phyloP scores from a whole-genome alignment of 106 monocot species.

The Dendrobium huoshanense region DNA sequence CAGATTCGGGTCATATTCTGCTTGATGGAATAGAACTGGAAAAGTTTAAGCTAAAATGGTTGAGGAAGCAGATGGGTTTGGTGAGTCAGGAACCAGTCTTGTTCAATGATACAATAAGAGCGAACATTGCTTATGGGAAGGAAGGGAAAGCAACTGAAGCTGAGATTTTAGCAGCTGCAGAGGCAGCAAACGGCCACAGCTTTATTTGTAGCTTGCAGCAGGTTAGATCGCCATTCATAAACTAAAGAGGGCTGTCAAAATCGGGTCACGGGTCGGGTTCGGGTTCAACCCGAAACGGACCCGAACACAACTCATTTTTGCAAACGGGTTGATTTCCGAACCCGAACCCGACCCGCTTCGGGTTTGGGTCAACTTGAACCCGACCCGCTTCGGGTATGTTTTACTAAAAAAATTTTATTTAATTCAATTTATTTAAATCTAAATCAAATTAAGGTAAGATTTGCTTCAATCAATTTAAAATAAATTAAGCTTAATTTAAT shows the following conservation, averaged over 20 bases:
- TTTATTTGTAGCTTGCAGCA: slow-evolving; percentile 8
- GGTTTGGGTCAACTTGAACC: too few species aligned
- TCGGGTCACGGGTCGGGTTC: too few species aligned
- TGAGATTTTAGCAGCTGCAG: slow-evolving; percentile 14
- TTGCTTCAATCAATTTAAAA: too few species aligned
- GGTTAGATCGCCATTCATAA: not conserved
- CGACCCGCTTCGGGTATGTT: too few species aligned
- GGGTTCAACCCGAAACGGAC: too few species aligned
- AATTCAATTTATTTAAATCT: too few species aligned
- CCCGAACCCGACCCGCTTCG: too few species aligned
- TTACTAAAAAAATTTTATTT: too few species aligned
- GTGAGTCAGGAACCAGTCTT: slow-evolving; percentile 11
- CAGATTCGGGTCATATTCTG: slow-evolving; percentile 14
- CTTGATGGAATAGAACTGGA: slow-evolving; percentile 11
- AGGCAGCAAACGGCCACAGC: slow-evolving; percentile 8
- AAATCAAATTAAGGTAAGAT: too few species aligned
- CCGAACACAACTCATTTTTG: too few species aligned
- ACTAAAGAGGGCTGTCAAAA: not conserved
- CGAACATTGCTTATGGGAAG: slow-evolving; percentile 1
- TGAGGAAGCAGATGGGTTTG: slow-evolving; percentile 7
- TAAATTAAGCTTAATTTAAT: too few species aligned
- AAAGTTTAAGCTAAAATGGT: slow-evolving; percentile 10
- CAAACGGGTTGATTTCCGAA: too few species aligned
- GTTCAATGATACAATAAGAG: slow-evolving; percentile 16
- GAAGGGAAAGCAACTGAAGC: not conserved